Percentiles rank a stretch among this genome's conserved stretches.
Conservation (phyloP, 345 rosid genomes). For the Eucalyptus brandiana region DNA sequence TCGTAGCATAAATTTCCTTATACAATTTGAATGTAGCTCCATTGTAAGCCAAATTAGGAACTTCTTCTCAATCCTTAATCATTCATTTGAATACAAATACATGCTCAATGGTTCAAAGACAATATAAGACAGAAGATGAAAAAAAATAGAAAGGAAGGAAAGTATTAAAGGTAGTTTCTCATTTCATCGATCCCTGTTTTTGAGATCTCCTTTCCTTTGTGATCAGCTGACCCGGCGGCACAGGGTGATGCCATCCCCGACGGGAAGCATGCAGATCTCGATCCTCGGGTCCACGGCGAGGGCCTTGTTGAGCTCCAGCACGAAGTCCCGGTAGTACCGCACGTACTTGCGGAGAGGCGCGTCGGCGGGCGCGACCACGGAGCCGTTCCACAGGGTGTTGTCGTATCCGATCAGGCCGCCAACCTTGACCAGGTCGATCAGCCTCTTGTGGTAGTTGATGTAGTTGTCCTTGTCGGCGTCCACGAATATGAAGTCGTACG, state of each 20-base stretch:
- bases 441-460: conserved; percentile 75
- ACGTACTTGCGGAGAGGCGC: conserved; percentile 86
- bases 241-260: conserved; percentile 93
- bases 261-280: conserved; percentile 94
- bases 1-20: not conserved
- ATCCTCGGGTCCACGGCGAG: conserved; percentile 94
- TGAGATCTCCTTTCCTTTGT: not conserved
- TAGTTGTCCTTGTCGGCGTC: conserved; percentile 99
- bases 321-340: conserved; percentile 80
- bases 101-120: not conserved
- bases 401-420: conserved; percentile 95
- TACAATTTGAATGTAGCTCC: not conserved
- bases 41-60: not conserved
- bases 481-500: conserved; percentile 83
- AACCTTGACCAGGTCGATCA: conserved; percentile 73
- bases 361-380: conserved; percentile 81
- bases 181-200: accelerated
- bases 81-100: not conserved
- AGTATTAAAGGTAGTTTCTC: not conserved
- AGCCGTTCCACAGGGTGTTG: conserved; percentile 96
- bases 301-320: conserved; percentile 90
- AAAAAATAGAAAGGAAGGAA: not conserved
- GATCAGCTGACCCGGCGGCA: conserved; percentile 76
- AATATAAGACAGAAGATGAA: not conserved
- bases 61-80: not conserved